These are phyloP conservation scores for Fusarium hostae DNA, from an alignment of 2,329 filamentous ascomycete genomes.

Conservation along the genomic window DNA sequence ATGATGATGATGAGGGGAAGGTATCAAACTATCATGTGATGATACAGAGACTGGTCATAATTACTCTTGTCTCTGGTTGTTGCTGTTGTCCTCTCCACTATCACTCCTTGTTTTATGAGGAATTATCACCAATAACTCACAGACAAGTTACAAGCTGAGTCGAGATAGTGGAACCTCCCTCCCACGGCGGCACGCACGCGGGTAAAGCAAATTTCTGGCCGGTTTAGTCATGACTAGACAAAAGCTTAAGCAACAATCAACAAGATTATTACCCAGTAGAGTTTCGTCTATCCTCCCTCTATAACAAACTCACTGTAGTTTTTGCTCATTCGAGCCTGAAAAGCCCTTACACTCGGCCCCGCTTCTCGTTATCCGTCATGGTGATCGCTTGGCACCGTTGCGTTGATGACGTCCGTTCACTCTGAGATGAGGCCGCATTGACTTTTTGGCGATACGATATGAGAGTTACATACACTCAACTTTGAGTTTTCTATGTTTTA, in stretches of 20 bases:
- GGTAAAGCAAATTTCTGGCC: conserved; percentile 17
- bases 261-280: conserved; percentile 12
- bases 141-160: conserved; percentile 25
- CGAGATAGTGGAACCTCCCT: conserved; percentile 9
- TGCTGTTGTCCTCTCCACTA: conserved; percentile 14
- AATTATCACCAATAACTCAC: conserved; percentile 11
- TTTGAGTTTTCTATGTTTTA: neutral
- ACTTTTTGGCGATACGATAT: conserved; percentile 7
- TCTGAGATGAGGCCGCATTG: conserved; percentile 19
- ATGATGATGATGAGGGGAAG: conserved; percentile 11
- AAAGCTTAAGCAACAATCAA: conserved; percentile 12
- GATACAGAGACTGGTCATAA: conserved; percentile 17
- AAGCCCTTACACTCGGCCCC: conserved; percentile 5
- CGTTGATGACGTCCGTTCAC: conserved; percentile 24
- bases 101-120: neutral
- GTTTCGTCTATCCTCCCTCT: conserved; percentile 7
- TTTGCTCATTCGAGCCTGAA: conserved; percentile 8
- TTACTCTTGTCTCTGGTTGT: neutral
- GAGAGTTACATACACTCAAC: conserved; percentile 1
- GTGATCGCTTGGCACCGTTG: conserved; percentile 24
- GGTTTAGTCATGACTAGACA: conserved; percentile 5
- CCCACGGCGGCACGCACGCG: neutral
- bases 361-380: conserved; percentile 28
- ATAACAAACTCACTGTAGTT: neutral
- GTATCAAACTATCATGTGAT: conserved; percentile 1